Percentiles rank a stretch among this genome's conserved stretches.
These are phyloP conservation scores for Patellifolia procumbens DNA, from an alignment of 179 eudicot species.

Conservation along the genomic window DNA sequence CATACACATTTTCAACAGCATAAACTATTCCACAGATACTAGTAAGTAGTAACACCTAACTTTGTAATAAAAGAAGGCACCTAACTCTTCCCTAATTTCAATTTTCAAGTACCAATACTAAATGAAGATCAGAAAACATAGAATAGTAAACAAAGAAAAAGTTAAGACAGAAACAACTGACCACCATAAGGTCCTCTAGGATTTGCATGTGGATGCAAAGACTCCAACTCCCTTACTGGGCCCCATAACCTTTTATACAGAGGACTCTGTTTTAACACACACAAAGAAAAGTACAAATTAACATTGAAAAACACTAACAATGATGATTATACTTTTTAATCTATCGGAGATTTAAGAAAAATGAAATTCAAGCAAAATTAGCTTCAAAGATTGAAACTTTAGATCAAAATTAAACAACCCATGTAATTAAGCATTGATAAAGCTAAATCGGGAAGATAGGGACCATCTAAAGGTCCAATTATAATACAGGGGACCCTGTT, in stretches of 20 bases:
- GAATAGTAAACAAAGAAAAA: slow-evolving; percentile 9
- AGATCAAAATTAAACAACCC: not conserved
- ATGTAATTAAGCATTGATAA: slow-evolving; percentile 2
- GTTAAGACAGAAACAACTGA: slow-evolving; percentile 36
- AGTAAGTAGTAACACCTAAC: not conserved
- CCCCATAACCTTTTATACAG: slow-evolving; percentile 88
- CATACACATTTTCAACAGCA: not conserved
- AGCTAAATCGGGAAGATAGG: slow-evolving; percentile 13
- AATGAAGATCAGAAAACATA: slow-evolving; percentile 12
- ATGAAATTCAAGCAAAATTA: not conserved
- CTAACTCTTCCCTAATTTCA: not conserved
- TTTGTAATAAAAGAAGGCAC: slow-evolving; percentile 15
- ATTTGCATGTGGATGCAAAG: slow-evolving; percentile 71
- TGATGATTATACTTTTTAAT: not conserved
- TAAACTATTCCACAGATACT: not conserved
- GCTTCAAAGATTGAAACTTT: slow-evolving; percentile 3
- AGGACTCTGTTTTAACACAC: slow-evolving; percentile 51
- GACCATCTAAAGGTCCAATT: slow-evolving; percentile 11
- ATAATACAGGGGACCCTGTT: not conserved
- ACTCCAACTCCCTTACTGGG: slow-evolving; percentile 66
- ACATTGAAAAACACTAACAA: slow-evolving; percentile 9
- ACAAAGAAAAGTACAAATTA: slow-evolving; percentile 12
- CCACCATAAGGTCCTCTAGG: slow-evolving; percentile 80
- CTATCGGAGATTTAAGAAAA: not conserved
- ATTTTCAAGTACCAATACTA: slow-evolving; percentile 9